Evolutionary conservation across 345 rosid species (phyloP).

Genomic region (Pseudoturritis turrita): DNA sequence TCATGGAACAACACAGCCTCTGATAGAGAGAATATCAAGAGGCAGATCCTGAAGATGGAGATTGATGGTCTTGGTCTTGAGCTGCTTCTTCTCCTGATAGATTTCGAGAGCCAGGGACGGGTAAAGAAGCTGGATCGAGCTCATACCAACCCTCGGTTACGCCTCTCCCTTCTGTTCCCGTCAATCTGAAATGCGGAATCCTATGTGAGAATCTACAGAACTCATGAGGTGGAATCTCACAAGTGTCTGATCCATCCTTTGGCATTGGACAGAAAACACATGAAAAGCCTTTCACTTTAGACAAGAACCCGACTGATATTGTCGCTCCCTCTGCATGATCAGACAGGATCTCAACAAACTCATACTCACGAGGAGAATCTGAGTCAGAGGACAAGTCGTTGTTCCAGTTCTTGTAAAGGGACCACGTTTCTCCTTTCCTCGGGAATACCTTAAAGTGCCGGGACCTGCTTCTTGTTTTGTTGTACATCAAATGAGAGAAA

Average conservation of each 20-base stretch:
- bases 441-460: slow-evolving; percentile 52
- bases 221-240: slow-evolving; percentile 40
- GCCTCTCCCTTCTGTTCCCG: slow-evolving; percentile 62
- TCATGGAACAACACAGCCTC: background rate
- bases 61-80: slow-evolving; percentile 4
- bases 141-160: slow-evolving; percentile 68
- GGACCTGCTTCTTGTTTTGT: slow-evolving; percentile 26
- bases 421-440: slow-evolving; percentile 79
- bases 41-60: slow-evolving; percentile 21
- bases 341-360: slow-evolving; percentile 63
- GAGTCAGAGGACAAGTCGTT: slow-evolving; percentile 41
- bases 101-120: slow-evolving; percentile 23
- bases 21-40: slow-evolving; percentile 4
- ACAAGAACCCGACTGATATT: slow-evolving; percentile 52
- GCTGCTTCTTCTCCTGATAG: background rate
- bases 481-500: slow-evolving; percentile 60
- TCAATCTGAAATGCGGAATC: slow-evolving; percentile 60
- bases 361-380: slow-evolving; percentile 45
- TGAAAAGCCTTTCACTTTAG: slow-evolving; percentile 65
- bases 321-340: slow-evolving; percentile 41
- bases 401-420: slow-evolving; percentile 75
- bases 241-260: slow-evolving; percentile 21
- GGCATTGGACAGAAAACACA: slow-evolving; percentile 46
- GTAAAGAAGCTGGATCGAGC: slow-evolving; percentile 78
- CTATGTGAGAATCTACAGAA: slow-evolving; percentile 69